Conservation (phyloP, 2,329 filamentous ascomycete species). For the Fusarium equiseti region DNA sequence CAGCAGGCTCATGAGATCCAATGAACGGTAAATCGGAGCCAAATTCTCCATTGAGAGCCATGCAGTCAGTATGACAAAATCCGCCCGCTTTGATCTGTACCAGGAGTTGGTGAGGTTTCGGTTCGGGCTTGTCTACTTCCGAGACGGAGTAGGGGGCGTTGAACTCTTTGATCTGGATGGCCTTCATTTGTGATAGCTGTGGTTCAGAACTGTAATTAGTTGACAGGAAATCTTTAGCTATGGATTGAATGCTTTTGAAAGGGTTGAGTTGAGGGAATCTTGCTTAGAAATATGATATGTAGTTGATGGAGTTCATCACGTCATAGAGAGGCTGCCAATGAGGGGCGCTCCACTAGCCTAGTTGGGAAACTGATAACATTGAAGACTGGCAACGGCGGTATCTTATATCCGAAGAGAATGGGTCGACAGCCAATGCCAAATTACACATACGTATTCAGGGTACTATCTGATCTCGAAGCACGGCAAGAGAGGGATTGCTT, state of each 20-base stretch:
- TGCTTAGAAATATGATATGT: neutral
- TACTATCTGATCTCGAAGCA: too few species aligned
- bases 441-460: too few species aligned
- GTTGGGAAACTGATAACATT: neutral
- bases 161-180: constrained; percentile 5
- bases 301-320: neutral
- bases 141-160: neutral
- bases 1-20: constrained; percentile 4
- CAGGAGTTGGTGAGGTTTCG: neutral
- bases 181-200: neutral
- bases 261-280: too few species aligned
- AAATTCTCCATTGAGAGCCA: constrained; percentile 5
- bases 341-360: neutral
- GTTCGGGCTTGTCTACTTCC: neutral
- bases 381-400: neutral
- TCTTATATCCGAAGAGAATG: neutral
- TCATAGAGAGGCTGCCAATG: neutral
- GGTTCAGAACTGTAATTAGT: too few species aligned
- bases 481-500: too few species aligned
- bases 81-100: constrained; percentile 11
- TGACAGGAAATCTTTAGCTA: too few species aligned
- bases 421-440: too few species aligned
- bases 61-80: constrained; percentile 16
- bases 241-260: too few species aligned
- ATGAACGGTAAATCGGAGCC: neutral